Percentiles rank a stretch among this genome's conserved stretches.
These are phyloP conservation scores for Fabrea salina DNA, from an alignment of 169 alveolate species.

Conservation along the genomic window DNA sequence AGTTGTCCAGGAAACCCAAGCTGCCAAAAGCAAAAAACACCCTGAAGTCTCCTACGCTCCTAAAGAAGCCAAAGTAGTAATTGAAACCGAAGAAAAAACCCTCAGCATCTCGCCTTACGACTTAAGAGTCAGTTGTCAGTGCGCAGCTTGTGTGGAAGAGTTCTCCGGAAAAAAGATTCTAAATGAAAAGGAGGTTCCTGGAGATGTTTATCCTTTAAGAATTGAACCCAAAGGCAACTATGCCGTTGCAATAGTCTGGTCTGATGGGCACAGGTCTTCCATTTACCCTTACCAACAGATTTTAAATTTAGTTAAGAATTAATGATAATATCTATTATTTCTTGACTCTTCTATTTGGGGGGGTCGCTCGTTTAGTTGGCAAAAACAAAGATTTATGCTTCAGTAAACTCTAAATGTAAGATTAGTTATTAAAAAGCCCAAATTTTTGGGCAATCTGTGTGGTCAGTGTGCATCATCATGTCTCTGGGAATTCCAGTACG, in stretches of 20 bases:
- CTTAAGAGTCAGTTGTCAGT: slow-evolving; percentile 73
- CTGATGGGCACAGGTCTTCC: slow-evolving; percentile 79
- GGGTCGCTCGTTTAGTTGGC: no score
- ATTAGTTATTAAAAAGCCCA: no score
- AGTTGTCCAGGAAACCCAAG: slow-evolving; percentile 37
- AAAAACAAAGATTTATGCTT: no score
- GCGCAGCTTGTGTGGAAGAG: slow-evolving; percentile 81
- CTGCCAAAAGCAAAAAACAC: slow-evolving; percentile 42
- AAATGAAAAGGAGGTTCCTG: slow-evolving; percentile 40
- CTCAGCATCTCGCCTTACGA: slow-evolving; percentile 58
- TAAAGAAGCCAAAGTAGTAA: slow-evolving; percentile 35
- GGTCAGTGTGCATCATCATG: no score
- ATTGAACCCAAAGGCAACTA: slow-evolving; percentile 80
- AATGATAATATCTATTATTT: no score
- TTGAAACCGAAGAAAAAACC: slow-evolving; percentile 38
- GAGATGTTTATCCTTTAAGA: slow-evolving; percentile 67
- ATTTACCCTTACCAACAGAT: slow-evolving; percentile 16
- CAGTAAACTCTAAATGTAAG: no score
- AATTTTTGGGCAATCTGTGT: no score
- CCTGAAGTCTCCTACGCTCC: slow-evolving; percentile 55
- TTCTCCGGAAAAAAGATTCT: slow-evolving; percentile 53
- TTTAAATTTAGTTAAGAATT: not conserved
- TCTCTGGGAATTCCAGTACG: no score
- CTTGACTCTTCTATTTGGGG: no score
- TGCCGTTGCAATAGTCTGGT: slow-evolving; percentile 87